Evolutionary conservation across 2,329 filamentous ascomycete genomes (phyloP).

Genomic region (Rhynchosporium agropyri): DNA sequence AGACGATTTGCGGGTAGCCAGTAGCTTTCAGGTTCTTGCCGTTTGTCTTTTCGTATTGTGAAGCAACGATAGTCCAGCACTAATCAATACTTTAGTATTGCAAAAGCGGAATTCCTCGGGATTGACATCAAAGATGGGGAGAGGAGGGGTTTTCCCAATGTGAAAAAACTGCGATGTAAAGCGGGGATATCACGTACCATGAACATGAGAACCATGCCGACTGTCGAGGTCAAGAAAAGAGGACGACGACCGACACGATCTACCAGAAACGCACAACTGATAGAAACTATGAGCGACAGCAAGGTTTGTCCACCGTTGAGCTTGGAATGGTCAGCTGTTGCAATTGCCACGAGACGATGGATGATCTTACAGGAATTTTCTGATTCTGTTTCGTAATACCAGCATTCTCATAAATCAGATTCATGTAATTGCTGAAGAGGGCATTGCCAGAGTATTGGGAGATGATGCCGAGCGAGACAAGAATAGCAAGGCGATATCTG

Average conservation of each 20-base stretch:
- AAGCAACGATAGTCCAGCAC: conserved; percentile 51
- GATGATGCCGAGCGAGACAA: conserved; percentile 65
- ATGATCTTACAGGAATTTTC: conserved; percentile 49
- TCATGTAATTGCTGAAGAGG: conserved; percentile 68
- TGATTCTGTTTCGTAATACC: conserved; percentile 52
- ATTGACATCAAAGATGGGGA: no score
- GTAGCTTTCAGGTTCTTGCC: conserved; percentile 42
- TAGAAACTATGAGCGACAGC: conserved; percentile 56
- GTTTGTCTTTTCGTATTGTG: conserved; percentile 48
- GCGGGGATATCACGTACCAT: conserved; percentile 37
- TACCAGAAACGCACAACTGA: conserved; percentile 57
- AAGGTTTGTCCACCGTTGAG: conserved; percentile 43
- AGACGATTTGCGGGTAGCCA: conserved; percentile 48
- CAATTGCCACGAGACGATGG: no score
- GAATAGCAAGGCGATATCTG: conserved; percentile 62
- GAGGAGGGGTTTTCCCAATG: no score
- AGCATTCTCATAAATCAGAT: conserved; percentile 61
- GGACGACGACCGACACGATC: conserved; percentile 59
- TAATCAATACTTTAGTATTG: no score
- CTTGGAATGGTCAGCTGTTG: conserved; percentile 13
- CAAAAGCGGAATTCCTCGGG: no score
- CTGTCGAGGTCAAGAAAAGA: conserved; percentile 50
- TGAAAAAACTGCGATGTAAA: no score
- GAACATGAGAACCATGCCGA: conserved; percentile 50
- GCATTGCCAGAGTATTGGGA: conserved; percentile 71